Base-by-base conservation (phyloP, 495 filamentous ascomycete species). In the Aspergillus taichungensis region DNA sequence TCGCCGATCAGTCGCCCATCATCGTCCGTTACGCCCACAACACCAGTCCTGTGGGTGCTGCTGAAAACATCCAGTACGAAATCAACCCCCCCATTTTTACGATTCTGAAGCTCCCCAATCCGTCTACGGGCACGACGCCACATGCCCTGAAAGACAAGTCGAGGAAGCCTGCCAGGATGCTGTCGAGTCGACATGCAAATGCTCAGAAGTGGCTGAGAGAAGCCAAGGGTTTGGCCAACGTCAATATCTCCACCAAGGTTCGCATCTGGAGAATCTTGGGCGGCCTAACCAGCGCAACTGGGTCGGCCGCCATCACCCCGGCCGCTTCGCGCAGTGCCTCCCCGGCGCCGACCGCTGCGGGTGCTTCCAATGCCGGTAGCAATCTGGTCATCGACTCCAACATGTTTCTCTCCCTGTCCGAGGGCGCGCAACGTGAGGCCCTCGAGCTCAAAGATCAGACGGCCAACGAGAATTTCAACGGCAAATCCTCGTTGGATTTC, bases 11-110 rank as follows among this genome's bases (percentile, higher is more conserved):
- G 43, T 83, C 86, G n/a, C 69, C 81, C 1, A 69, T 82, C 18
- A 88, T 97, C 55, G 71, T 77, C 32, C 79, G 92, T 28, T 80
- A 76, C 47, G 87, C 83, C 12, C 84, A 88, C 64, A 84, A 95
- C 60, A 88, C 80, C 28, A 75, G 72, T 34, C 72, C 75, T 2
- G 67, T 76, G 34, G 72, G 74, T 11, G 67, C 63, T 2, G 64
- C 66, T 6, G 62, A 76, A 18, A 89, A 95, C 43, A 59, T 95
- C 7, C 75, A 85, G 55, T 91, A 84, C 52, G 92, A 98, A 60
- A 70, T 85, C 30, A 77, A 89, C 53, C 94, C 90, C 13, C 88
- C 87, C 1, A 75, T 95, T 13, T 87, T 95, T 64, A 89, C 83
- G 1, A 76, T 98, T 35, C 78, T 94, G 52, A 88, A 89, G 50